Conservation (phyloP, 1,284 basidiomycete species). For the Ganoderma resinaceum region DNA sequence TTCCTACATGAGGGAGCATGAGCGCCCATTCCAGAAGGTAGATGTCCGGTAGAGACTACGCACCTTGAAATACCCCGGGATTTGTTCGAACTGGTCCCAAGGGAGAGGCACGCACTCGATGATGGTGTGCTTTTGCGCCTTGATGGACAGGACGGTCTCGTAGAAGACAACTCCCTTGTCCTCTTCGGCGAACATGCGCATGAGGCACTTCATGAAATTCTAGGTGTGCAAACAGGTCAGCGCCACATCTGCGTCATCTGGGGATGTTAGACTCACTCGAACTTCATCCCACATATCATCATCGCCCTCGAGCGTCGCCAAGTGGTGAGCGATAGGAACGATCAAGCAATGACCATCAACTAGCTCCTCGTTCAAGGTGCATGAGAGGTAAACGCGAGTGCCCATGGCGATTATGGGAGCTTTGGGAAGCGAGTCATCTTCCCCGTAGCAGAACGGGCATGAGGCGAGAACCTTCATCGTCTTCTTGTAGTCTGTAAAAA, state of each 20-base stretch:
- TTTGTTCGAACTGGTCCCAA: constrained; percentile 81
- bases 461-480: constrained; percentile 91
- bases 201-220: constrained; percentile 99
- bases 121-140: constrained; percentile 88
- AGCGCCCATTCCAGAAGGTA: background rate
- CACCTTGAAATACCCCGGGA: constrained; percentile 95
- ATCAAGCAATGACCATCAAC: constrained; percentile 92
- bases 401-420: constrained; percentile 92
- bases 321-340: constrained; percentile 93
- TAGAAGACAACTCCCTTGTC: constrained; percentile 93
- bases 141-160: constrained; percentile 89
- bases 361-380: constrained; percentile 87
- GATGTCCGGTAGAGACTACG: constrained; percentile 8
- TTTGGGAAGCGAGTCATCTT: constrained; percentile 86
- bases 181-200: constrained; percentile 91
- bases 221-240: constrained; percentile 41
- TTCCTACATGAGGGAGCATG: constrained; percentile 61
- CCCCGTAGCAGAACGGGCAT: constrained; percentile 90
- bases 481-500: constrained; percentile 82
- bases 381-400: constrained; percentile 88
- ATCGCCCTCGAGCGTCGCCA: constrained; percentile 92
- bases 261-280: constrained; percentile 60
- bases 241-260: background rate
- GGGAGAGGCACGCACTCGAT: constrained; percentile 95
- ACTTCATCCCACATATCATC: constrained; percentile 99